Evolutionary conservation across 352 stramenopile species (phyloP).

Genomic region (Saprolegnia diclina): DNA sequence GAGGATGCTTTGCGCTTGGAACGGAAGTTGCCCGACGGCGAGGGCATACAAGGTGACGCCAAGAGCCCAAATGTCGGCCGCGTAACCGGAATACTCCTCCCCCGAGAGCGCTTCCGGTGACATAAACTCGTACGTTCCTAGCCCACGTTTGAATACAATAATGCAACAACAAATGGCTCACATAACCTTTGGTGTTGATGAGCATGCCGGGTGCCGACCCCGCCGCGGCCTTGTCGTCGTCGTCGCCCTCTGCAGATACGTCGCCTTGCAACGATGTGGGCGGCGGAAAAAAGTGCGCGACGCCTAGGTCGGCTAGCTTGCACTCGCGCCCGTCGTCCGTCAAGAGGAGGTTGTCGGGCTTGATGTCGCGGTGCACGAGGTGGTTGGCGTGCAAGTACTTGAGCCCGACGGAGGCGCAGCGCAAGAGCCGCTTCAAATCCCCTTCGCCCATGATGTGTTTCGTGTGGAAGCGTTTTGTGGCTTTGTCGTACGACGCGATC

Average conservation of each 20-base stretch:
- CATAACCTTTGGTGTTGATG: constrained; percentile 16
- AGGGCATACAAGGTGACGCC: constrained; percentile 89
- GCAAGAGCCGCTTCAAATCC: constrained; percentile 17
- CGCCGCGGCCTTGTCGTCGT: constrained; percentile 44
- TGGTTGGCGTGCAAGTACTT: constrained; percentile 69
- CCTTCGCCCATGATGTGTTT: constrained; percentile 5
- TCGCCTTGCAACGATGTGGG: constrained; percentile 38
- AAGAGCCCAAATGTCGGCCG: constrained; percentile 88
- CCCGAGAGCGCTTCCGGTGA: constrained; percentile 58
- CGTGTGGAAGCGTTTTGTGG: constrained; percentile 36
- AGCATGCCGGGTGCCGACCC: constrained; percentile 28
- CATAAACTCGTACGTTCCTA: constrained; percentile 70
- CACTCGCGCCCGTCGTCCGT: constrained; percentile 49
- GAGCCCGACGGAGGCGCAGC: constrained; percentile 38
- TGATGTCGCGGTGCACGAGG: constrained; percentile 82
- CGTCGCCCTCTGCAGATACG: constrained; percentile 43
- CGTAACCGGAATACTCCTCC: constrained; percentile 68
- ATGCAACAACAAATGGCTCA: no score
- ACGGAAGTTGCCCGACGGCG: constrained; percentile 82
- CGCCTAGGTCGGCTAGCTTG: constrained; percentile 78
- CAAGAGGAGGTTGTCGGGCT: constrained; percentile 75
- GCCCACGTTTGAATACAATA: no score
- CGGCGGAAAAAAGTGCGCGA: constrained; percentile 60
- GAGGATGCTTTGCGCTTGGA: constrained; percentile 80
- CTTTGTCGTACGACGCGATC: constrained; percentile 68